These are phyloP conservation scores for Fonsecaea nubica DNA, from an alignment of 2,329 filamentous ascomycete species.

Conservation along the genomic window DNA sequence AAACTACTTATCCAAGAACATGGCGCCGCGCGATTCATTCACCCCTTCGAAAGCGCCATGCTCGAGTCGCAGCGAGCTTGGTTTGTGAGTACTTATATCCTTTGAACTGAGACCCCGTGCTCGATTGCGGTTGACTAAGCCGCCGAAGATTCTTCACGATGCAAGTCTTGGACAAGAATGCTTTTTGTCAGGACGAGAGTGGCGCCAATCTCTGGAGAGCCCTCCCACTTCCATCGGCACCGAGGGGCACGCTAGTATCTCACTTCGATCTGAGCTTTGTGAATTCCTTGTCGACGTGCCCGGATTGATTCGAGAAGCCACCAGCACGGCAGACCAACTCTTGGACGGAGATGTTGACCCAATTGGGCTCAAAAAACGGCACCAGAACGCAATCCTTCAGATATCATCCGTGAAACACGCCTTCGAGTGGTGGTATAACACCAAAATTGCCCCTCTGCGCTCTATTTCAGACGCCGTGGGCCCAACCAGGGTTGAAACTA, in stretches of 20 bases:
- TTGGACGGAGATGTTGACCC: background rate
- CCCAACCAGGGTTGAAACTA: background rate
- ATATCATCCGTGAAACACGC: slow-evolving; percentile 12
- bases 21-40: slow-evolving; percentile 20
- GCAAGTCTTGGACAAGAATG: slow-evolving; percentile 22
- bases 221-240: background rate
- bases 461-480: background rate
- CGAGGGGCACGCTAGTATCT: slow-evolving; percentile 19
- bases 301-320: slow-evolving; percentile 13
- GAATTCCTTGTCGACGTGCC: slow-evolving; percentile 32
- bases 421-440: slow-evolving; percentile 21
- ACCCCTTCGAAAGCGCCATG: slow-evolving; percentile 32
- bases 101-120: background rate
- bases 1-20: slow-evolving; percentile 30
- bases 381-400: background rate
- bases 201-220: slow-evolving; percentile 23
- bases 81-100: slow-evolving; percentile 18
- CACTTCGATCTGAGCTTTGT: slow-evolving; percentile 29
- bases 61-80: slow-evolving; percentile 36
- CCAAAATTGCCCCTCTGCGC: slow-evolving; percentile 7
- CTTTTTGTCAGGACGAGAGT: slow-evolving; percentile 27
- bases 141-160: slow-evolving; percentile 27
- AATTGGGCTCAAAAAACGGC: background rate
- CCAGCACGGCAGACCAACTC: background rate
- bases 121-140: background rate